Evolutionary conservation across 2,329 filamentous ascomycete genomes (phyloP), one percentile per base, ranked within the genome.

Genomic region (Fulvia fulva): DNA sequence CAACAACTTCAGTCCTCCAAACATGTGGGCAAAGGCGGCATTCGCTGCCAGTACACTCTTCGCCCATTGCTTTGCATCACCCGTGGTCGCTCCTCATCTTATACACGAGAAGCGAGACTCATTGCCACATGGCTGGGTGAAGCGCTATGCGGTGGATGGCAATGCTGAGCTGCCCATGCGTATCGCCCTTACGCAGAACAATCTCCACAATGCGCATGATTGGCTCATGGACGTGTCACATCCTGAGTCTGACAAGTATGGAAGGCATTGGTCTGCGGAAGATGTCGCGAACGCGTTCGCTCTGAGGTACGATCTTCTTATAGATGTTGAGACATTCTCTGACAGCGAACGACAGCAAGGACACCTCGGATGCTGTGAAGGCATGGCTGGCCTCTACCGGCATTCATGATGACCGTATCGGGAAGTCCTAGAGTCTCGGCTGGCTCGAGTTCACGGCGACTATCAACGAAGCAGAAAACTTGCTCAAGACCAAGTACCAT

Each of bases 381-480:
- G 65, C 74, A 8, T 87, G 83, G 83, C 75, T 86, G n/a, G 69
- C 75, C 21, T 68, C 71, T 5, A 76, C 78, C 22, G 84, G 83
- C 6, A 81, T 87, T 45, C 66, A 75, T 19, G 67, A 70, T 2
- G 72, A 74, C 2, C 76, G 81, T 4, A 75, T 86, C 45, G 72
- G 71, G 43, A 76, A 82, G 45, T 81, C 82, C 0, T 74, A 76
- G 44, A 79, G 79, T 26, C 77, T 79, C 54, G 78, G 78, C 51
- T 85, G 82, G 81, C 83, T 85, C 21, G 72, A 76, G 11, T 83
- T 85, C 66, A 76, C 83, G 56, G 81, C 81, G 8, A 80, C 80
- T 5, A 79, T 80, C 2, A 72, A 76, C 34, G 80, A 86, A 67
- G 77, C 80, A 5, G 82, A 85, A 68, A 68, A 70, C 21, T 74